Conservation (phyloP, 2,329 filamentous ascomycete species). For the Penicillium decumbens region DNA sequence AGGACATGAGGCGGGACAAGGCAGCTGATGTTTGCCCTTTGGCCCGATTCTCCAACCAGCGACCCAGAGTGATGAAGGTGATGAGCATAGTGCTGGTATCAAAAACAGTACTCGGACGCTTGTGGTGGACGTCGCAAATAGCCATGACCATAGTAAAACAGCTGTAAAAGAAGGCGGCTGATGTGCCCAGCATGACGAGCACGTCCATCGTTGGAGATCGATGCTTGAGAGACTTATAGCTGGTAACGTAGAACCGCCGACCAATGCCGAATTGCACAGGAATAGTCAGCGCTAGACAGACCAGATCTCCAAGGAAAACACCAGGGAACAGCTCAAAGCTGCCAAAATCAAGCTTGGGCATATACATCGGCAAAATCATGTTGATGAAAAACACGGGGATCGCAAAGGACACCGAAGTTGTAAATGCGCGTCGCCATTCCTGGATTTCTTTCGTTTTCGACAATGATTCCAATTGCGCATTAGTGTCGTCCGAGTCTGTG, state of each 20-base stretch:
- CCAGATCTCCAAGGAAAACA: conserved; percentile 79
- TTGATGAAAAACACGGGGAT: conserved; percentile 85
- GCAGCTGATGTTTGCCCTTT: conserved; percentile 96
- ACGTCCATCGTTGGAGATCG: conserved; percentile 96
- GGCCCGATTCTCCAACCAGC: conserved; percentile 87
- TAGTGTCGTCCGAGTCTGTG: conserved; percentile 89
- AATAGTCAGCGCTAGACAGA: conserved; percentile 78
- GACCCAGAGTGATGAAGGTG: conserved; percentile 86
- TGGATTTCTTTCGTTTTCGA: conserved; percentile 95
- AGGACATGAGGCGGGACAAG: conserved; percentile 86
- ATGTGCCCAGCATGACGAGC: conserved; percentile 86
- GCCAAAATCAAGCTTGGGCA: conserved; percentile 73
- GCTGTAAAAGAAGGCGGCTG: conserved; percentile 94
- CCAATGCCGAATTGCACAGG: conserved; percentile 96
- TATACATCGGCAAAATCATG: conserved; percentile 89
- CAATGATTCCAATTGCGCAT: conserved; percentile 90
- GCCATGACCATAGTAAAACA: conserved; percentile 81
- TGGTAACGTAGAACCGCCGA: conserved; percentile 85
- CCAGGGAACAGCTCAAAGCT: conserved; percentile 62
- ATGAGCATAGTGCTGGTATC: conserved; percentile 98
- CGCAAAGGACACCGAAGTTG: conserved; percentile 71
- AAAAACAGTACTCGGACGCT: conserved; percentile 80
- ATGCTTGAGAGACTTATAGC: conserved; percentile 90
- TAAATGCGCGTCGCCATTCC: conserved; percentile 82
- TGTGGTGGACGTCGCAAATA: conserved; percentile 67